Evolutionary conservation across 83 land plant species (phyloP), one percentile per base, ranked within the genome.

Genomic region (Diphasiastrum complanatum): DNA sequence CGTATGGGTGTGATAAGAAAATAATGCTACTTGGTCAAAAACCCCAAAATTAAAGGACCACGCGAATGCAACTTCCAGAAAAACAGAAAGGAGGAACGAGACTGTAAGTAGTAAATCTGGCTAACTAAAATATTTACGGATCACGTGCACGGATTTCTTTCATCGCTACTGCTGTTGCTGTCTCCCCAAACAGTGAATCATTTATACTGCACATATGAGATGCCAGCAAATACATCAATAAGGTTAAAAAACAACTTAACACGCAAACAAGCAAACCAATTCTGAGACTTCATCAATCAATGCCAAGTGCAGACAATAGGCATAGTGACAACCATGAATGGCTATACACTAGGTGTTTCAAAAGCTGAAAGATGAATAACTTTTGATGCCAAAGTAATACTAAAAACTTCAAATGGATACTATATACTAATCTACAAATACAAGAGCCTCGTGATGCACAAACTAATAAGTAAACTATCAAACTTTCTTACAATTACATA

Each of bases 171-270:
- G 95, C 97, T 37, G 91, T 60, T 47, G 76, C 80, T 45, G 81
- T 80, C 73, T 92, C 97, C 27, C 91, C 91, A 77, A 92, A 85
- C 51, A 88, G 68, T 16, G 78, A 77, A 33, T 88, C 97, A 75
- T 81, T 88, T 50, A 87, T 31, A 60, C 97, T 92, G 81, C 59
- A 73, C 36, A 50, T 32, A 28, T 29, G 24, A 18, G 62, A 18
- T 22, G 25, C 28, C 2, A 35, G 24, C 14, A 50, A 40, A 36
- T 5, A n/a, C n/a, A n/a, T n/a, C n/a, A n/a, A n/a, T n/a, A n/a
- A n/a, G n/a, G n/a, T n/a, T n/a, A n/a, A n/a, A n/a, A n/a, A n/a
- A n/a, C n/a, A n/a, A n/a, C n/a, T n/a, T n/a, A n/a, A n/a, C n/a
- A n/a, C n/a, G n/a, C n/a, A n/a, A n/a, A n/a, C n/a, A n/a, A n/a